Evolutionary conservation across 768 basidiomycete species (phyloP).

Genomic region (Leccinum aurantiacum): DNA sequence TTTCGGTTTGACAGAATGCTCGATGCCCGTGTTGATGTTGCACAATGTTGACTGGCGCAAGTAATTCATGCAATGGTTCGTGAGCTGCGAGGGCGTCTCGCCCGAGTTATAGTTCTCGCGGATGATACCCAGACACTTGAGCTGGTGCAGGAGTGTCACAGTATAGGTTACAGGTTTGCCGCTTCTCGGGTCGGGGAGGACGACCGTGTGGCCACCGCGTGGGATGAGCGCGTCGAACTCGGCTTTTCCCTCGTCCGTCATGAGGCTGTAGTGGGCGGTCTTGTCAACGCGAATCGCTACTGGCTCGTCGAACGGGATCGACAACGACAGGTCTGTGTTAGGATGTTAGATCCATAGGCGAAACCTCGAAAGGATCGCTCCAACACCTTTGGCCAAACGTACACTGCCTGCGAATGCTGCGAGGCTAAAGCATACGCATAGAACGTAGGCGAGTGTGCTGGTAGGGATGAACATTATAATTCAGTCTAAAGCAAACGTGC

Average conservation of each 20-base stretch:
- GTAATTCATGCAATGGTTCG: constrained; percentile 13
- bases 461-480: neutral
- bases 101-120: constrained; percentile 5
- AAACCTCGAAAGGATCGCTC: neutral
- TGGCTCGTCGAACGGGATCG: constrained; percentile 11
- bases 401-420: constrained; percentile 3
- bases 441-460: neutral
- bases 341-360: neutral
- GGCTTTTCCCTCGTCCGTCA: constrained; percentile 12
- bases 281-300: constrained; percentile 14
- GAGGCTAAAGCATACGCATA: constrained; percentile 5
- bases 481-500: neutral
- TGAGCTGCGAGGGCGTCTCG: constrained; percentile 8
- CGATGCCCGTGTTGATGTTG: constrained; percentile 14
- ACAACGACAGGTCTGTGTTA: constrained; percentile 11
- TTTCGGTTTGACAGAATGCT: constrained; percentile 11
- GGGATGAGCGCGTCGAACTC: constrained; percentile 18
- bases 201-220: constrained; percentile 6
- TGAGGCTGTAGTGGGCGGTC: constrained; percentile 13
- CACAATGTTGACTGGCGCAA: constrained; percentile 14
- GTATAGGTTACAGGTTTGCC: constrained; percentile 14
- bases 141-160: constrained; percentile 14
- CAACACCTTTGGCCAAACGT: constrained; percentile 7
- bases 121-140: constrained; percentile 15
- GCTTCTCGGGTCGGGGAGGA: constrained; percentile 9